Evolutionary conservation across 108 stramenopile species (phyloP).

Genomic region (Pelagomonas calceolata): DNA sequence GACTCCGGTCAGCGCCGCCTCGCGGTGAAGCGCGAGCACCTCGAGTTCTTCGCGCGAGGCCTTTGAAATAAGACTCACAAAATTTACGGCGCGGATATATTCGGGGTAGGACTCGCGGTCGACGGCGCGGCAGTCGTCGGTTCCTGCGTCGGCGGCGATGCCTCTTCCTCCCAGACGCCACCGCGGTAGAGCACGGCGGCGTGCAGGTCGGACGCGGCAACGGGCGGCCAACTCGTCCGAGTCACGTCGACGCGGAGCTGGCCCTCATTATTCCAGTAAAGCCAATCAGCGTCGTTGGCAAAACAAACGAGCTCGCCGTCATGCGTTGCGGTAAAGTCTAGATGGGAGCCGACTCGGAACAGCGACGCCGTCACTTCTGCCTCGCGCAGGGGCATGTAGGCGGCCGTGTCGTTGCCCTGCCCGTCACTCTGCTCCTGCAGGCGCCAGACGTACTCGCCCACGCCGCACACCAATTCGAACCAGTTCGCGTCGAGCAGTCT

Average conservation of each 20-base stretch:
- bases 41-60: no score
- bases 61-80: no score
- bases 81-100: no score
- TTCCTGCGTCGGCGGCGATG: no score
- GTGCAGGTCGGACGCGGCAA: no score
- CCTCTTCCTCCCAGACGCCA: no score
- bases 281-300: conserved; percentile 40
- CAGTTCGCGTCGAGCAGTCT: conserved; percentile 8
- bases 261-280: conserved; percentile 37
- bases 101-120: no score
- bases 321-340: conserved; percentile 22
- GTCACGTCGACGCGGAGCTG: conserved; percentile 1
- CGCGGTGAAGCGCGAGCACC: no score
- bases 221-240: conserved; percentile 9
- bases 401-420: background rate
- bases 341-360: conserved; percentile 19
- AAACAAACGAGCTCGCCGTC: conserved; percentile 45
- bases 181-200: no score
- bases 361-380: conserved; percentile 18
- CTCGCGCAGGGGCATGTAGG: conserved; percentile 14
- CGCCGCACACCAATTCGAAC: conserved; percentile 25
- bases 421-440: conserved; percentile 4
- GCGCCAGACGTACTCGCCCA: conserved; percentile 8
- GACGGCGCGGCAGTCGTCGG: no score
- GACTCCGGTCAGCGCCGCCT: no score